Conservation (phyloP, 2,329 filamentous ascomycete genomes). For the Calonectria naviculata region DNA sequence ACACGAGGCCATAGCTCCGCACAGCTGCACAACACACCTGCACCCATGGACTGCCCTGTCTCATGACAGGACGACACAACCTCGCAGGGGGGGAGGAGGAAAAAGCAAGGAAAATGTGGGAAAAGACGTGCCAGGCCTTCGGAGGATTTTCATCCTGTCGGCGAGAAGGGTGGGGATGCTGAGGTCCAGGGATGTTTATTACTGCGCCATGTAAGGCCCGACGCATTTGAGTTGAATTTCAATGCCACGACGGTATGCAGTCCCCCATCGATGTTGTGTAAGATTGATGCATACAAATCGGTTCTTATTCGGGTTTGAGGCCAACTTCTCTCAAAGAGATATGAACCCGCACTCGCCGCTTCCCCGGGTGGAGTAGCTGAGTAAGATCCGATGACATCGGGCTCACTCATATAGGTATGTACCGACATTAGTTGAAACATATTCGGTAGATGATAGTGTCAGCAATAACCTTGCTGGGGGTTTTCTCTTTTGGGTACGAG, state of each 20-base stretch:
- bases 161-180: background rate
- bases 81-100: background rate
- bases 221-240: background rate
- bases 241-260: background rate
- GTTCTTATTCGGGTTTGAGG: background rate
- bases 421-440: background rate
- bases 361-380: background rate
- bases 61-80: background rate
- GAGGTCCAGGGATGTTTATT: background rate
- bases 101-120: background rate
- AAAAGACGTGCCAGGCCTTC: background rate
- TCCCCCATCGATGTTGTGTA: background rate
- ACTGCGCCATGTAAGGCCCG: background rate
- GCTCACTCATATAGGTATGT: background rate
- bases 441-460: background rate
- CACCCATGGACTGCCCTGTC: background rate
- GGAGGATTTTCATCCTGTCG: background rate
- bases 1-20: constrained; percentile 2
- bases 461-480: background rate
- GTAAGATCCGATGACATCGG: background rate
- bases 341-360: background rate
- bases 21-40: constrained; percentile 1
- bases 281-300: background rate
- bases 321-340: background rate
- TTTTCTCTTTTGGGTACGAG: background rate